Conservation (phyloP, 495 filamentous ascomycete species). For the Penicillium bialowiezense region DNA sequence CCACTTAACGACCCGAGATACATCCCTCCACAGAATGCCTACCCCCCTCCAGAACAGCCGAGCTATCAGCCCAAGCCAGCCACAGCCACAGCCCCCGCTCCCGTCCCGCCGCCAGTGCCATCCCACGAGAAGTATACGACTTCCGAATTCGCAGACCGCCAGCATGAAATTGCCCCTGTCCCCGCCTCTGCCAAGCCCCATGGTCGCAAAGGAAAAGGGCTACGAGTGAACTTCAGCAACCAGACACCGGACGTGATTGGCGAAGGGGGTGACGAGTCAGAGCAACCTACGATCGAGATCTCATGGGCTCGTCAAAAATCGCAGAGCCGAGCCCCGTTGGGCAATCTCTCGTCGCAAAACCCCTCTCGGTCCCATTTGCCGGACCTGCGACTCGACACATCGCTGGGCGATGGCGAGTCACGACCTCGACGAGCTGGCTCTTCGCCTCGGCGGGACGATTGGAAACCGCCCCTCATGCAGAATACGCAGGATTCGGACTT, state of each 20-base stretch:
- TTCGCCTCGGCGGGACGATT: constrained; percentile 16
- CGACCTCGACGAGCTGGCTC: constrained; percentile 4
- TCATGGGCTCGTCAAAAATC: constrained; percentile 48
- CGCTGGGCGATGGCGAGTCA: constrained; percentile 29
- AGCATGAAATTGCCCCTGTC: not conserved
- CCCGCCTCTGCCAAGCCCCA: constrained; percentile 9
- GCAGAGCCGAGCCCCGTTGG: constrained; percentile 23
- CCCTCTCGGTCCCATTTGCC: constrained; percentile 18
- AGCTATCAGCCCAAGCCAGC: constrained; percentile 14
- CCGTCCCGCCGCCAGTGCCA: not conserved
- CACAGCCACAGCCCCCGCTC: not conserved
- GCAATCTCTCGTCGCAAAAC: constrained; percentile 11
- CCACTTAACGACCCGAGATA: constrained; percentile 18
- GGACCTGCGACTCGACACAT: constrained; percentile 39
- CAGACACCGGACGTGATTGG: constrained; percentile 74
- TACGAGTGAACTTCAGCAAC: constrained; percentile 69
- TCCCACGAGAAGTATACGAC: constrained; percentile 16
- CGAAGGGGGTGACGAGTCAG: constrained; percentile 80
- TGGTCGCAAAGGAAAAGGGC: constrained; percentile 51
- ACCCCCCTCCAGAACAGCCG: constrained; percentile 24
- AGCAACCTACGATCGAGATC: constrained; percentile 65
- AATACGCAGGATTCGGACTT: constrained; percentile 39
- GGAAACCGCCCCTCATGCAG: constrained; percentile 29
- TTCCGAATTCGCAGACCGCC: constrained; percentile 13
- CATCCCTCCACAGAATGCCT: constrained; percentile 11